Conservation (phyloP, 768 basidiomycete species). For the Boletus barrowsii region DNA sequence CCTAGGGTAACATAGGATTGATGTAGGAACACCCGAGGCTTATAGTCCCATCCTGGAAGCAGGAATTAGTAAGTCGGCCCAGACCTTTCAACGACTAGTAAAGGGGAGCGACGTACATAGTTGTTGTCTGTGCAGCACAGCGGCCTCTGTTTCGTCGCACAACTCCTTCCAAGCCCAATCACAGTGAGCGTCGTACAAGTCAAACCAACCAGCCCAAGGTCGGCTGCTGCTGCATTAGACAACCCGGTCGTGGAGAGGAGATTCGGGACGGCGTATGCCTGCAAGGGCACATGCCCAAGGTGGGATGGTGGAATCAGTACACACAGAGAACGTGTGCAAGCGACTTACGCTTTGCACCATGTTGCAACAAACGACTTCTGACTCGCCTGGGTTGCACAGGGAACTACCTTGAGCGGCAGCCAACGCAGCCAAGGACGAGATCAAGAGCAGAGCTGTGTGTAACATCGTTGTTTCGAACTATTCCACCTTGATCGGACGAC, state of each 20-base stretch:
- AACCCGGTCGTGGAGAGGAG: conserved; percentile 6
- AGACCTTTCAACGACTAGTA: neutral
- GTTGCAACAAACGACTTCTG: conserved; percentile 11
- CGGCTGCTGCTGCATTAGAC: conserved; percentile 4
- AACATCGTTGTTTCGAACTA: conserved; percentile 3
- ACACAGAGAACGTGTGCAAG: neutral
- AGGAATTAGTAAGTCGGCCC: neutral
- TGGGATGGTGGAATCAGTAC: neutral
- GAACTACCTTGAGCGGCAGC: conserved; percentile 4
- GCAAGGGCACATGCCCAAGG: neutral
- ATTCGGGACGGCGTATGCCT: conserved; percentile 7
- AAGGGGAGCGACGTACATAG: conserved; percentile 3
- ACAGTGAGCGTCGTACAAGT: conserved; percentile 9
- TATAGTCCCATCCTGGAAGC: conserved; percentile 4
- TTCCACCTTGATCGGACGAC: neutral
- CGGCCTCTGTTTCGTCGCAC: conserved; percentile 9
- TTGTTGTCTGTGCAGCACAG: conserved; percentile 15
- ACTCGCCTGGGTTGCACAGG: conserved; percentile 3
- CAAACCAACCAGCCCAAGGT: conserved; percentile 13
- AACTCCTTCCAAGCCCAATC: conserved; percentile 9
- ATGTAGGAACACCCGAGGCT: conserved; percentile 15
- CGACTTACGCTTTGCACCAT: conserved; percentile 8
- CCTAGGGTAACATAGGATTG: neutral
- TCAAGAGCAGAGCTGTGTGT: neutral
- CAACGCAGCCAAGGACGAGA: conserved; percentile 3